Base-by-base conservation (phyloP, 148 eudicot species). In the Arbutus unedo region DNA sequence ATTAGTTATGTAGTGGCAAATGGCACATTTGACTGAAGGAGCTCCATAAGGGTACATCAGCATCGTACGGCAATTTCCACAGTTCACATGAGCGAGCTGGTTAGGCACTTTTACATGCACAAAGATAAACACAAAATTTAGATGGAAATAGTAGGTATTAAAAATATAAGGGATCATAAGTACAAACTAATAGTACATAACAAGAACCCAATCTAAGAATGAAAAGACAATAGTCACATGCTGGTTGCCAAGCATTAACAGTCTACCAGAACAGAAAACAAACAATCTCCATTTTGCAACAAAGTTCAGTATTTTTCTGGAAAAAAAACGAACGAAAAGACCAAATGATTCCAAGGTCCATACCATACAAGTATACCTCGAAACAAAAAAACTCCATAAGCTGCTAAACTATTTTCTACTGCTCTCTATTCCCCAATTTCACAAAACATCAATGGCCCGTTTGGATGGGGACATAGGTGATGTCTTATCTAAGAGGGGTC, bases 1-100 rank as follows among this genome's bases (percentile, higher is more conserved):
- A 81, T 91, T 88, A 25, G 98, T 93, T 79, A 95, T 84, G 83
- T 83, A 89, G 15, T 95, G 95, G 88, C 98, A 95, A 86, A 95
- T 85, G 76, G 97, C 98, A 82, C 98, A 95, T 88, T 90, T 95
- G 74, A 95, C 98, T 56, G 98, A 95, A 45, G 92, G 93, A 66
- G 98, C 95, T 86, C 98, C 98, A 85, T 76, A 87, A 4, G 97
- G 96, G 85, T 95, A 95, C 98, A 95, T 93, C 66, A 95, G 91
- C 59, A 83, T 85, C 66, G 89, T 92, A 62, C 82, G 92, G 84
- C 98, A 95, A 77, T 89, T 90, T 60, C 97, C 98, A 87, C 98
- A 95, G 77, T 89, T 90, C 76, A 95, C 86, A 60, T 93, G 94
- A 83, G 96, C 91, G 10, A 90, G 85, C 86, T 93, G 93, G 85